Base-by-base conservation (phyloP, 2,329 filamentous ascomycete genomes). In the Escovopsis sp. region DNA sequence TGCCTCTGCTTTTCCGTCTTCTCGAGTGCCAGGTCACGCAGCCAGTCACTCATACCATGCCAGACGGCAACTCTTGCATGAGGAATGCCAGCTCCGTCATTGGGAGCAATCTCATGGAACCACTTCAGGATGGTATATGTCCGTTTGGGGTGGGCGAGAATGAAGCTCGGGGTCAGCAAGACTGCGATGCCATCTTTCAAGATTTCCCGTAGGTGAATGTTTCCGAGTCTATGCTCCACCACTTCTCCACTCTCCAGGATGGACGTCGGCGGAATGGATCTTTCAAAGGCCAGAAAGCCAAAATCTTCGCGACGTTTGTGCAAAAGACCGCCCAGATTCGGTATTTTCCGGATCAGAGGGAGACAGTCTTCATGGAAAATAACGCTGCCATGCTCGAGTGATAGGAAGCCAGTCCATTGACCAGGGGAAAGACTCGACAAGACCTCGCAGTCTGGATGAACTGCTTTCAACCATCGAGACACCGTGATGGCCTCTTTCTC, bases 401-500 rank as follows among this genome's bases (percentile, higher is more conserved):
- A 54, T 8, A 54, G 27, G 45, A 76, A 74, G 14, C 54, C 57
- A 5, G 53, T 46, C 72, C 72, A 76, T 8, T 67, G 59, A 1
- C 71, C 71, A 6, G 59, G 31, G 1, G 51, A 51, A 11, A 63
- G 49, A 38, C 62, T 65, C 7, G 57, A 61, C 27, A 60, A 66
- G 9, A 76, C 57, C 14, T 56, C 60, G 47, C 65, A 69, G 2
- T 58, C 47, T 0, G 59, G 48, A 29, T 67, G 59, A 31, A 57
- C 60, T 5, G 48, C 49, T 6, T 56, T 57, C 9, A 76, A 50
- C 69, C 70, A 76, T 14, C 56, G 52, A 25, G 52, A 57, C 2
- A 74, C n/a, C 8, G 67, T 58, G 8, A 55, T 47, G 14, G 58
- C 57, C 32, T 62, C 59, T 10, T 56, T 42, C 7, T 48, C 43